phyloP scores from a whole-genome alignment of 2,329 filamentous ascomycete genomes.

The Penicillium corylophilum region DNA sequence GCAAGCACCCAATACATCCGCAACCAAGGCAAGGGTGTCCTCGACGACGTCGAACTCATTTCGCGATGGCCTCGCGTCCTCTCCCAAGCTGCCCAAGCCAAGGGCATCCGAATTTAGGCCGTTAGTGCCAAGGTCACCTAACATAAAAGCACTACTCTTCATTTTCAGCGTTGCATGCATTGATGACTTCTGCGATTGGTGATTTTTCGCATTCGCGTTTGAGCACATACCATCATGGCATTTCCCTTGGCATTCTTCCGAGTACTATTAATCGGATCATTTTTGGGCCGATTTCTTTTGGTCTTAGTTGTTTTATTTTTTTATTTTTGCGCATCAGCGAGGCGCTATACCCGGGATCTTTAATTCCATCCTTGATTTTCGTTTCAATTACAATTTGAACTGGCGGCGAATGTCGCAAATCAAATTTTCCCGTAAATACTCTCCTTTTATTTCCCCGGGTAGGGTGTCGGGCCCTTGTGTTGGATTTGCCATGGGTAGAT shows the following conservation, averaged over 20 bases:
- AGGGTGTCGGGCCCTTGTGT: conserved; percentile 4
- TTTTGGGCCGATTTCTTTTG: background rate
- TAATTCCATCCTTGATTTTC: conserved; percentile 10
- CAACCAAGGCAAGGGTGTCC: conserved; percentile 42
- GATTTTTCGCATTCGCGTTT: conserved; percentile 8
- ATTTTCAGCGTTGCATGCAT: conserved; percentile 1
- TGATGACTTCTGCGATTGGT: conserved; percentile 1
- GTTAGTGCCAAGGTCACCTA: background rate
- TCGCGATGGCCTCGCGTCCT: conserved; percentile 43
- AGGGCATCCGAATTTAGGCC: conserved; percentile 14
- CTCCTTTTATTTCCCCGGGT: conserved; percentile 15
- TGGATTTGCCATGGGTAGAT: background rate
- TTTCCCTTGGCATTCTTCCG: too few species aligned
- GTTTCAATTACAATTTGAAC: conserved; percentile 2
- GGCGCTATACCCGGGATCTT: conserved; percentile 31
- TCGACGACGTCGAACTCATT: conserved; percentile 43
- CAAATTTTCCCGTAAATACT: conserved; percentile 2
- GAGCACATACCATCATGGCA: conserved; percentile 8
- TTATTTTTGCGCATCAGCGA: conserved; percentile 23
- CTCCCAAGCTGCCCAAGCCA: conserved; percentile 31
- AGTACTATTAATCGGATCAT: too few species aligned
- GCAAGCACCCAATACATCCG: conserved; percentile 71
- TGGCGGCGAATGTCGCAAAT: background rate
- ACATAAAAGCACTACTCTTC: background rate
- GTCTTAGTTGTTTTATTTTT: too few species aligned